phyloP scores from a whole-genome alignment of 768 basidiomycete species.

The Cyathus striatus region DNA sequence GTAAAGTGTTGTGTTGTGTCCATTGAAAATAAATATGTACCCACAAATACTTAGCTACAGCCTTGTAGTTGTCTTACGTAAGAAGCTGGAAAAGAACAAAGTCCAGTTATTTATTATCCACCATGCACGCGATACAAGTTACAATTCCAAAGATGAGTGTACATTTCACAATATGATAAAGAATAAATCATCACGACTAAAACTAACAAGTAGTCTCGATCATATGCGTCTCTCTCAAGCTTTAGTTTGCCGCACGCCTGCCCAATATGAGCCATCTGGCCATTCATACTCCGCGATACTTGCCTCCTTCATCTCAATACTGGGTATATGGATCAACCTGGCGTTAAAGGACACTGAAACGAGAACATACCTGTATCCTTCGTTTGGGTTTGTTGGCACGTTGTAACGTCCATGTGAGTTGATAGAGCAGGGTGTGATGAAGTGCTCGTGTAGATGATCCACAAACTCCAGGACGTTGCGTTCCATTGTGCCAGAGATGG shows the following conservation, averaged over 20 bases:
- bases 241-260: slow-evolving; percentile 12
- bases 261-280: slow-evolving; percentile 86
- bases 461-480: slow-evolving; percentile 90
- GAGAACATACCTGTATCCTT: slow-evolving; percentile 67
- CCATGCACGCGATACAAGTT: too few relatives aligned
- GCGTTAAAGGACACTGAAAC: neutral
- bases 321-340: slow-evolving; percentile 21
- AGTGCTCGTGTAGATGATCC: slow-evolving; percentile 93
- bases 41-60: too few relatives aligned
- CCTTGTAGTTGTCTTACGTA: too few relatives aligned
- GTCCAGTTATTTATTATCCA: too few relatives aligned
- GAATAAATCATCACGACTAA: too few relatives aligned
- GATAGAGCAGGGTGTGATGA: slow-evolving; percentile 83
- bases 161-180: too few relatives aligned
- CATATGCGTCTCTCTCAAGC: slow-evolving; percentile 2
- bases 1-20: too few relatives aligned
- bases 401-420: slow-evolving; percentile 84
- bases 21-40: too few relatives aligned
- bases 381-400: slow-evolving; percentile 67
- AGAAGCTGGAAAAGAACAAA: too few relatives aligned
- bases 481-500: slow-evolving; percentile 87
- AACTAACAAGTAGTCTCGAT: neutral
- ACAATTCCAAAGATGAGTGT: too few relatives aligned
- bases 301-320: slow-evolving; percentile 83
- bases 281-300: slow-evolving; percentile 83